phyloP scores from a whole-genome alignment of 805 yeast species.

The Candida golubevii region DNA sequence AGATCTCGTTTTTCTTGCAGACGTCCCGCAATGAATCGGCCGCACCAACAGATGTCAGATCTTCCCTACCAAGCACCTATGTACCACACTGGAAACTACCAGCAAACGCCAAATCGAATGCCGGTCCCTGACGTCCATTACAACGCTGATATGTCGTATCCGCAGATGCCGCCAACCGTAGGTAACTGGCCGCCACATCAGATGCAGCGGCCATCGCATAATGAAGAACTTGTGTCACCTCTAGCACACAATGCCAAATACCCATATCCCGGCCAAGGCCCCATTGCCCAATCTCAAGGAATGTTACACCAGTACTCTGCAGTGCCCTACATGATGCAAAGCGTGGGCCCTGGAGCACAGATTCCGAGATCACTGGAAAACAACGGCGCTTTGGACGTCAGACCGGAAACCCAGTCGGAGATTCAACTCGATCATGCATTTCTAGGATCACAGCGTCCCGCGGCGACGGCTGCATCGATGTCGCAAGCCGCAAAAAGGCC shows the following conservation, averaged over 20 bases:
- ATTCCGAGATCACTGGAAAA: background rate
- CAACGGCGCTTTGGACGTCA: background rate
- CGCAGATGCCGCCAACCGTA: background rate
- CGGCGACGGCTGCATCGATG: background rate
- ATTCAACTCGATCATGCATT: background rate
- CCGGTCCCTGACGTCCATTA: slow-evolving; percentile 2
- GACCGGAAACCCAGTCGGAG: background rate
- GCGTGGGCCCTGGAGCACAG: slow-evolving; percentile 1
- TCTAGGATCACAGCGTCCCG: background rate
- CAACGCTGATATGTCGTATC: slow-evolving; percentile 6
- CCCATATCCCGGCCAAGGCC: background rate
- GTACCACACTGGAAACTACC: slow-evolving; percentile 1
- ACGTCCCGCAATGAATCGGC: background rate
- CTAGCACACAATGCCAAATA: slow-evolving; percentile 2
- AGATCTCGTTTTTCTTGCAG: background rate
- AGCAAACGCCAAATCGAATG: slow-evolving; percentile 1
- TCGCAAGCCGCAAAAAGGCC: background rate
- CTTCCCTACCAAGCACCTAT: slow-evolving; percentile 2
- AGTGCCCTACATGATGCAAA: slow-evolving; percentile 1
- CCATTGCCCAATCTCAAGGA: background rate
- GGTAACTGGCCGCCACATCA: slow-evolving; percentile 1
- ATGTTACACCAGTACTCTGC: slow-evolving; percentile 3
- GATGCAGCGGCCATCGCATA: slow-evolving; percentile 1
- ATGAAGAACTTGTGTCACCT: slow-evolving; percentile 8
- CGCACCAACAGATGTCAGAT: slow-evolving; percentile 2